These are phyloP conservation scores for Trichocomaceae sp. DNA, from an alignment of 2,329 filamentous ascomycete genomes.

Conservation along the genomic window DNA sequence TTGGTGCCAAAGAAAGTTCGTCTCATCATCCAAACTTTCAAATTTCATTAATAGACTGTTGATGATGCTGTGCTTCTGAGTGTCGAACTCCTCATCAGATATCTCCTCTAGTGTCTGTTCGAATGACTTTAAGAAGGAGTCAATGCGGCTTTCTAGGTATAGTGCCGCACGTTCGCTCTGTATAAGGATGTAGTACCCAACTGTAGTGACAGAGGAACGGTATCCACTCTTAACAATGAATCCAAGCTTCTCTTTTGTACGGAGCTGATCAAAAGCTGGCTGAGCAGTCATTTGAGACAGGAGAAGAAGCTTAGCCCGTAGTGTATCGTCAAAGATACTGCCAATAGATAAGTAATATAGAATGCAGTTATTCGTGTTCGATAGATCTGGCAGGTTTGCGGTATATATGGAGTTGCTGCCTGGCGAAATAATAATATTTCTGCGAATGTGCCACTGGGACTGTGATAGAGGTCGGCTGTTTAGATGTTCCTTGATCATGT, in stretches of 20 bases:
- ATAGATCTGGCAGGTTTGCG: constrained; percentile 72
- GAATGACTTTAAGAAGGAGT: constrained; percentile 69
- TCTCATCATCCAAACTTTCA: constrained; percentile 86
- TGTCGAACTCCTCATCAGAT: constrained; percentile 77
- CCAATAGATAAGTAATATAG: constrained; percentile 71
- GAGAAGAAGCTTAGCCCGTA: constrained; percentile 71
- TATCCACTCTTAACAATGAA: constrained; percentile 89
- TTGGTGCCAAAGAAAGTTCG: constrained; percentile 73
- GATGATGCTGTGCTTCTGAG: constrained; percentile 82
- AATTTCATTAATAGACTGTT: constrained; percentile 85
- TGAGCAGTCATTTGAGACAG: constrained; percentile 88
- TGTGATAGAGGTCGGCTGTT: constrained; percentile 68
- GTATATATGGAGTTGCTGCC: constrained; percentile 74
- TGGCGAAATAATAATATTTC: constrained; percentile 69
- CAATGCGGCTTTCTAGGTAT: constrained; percentile 82
- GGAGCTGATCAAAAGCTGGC: constrained; percentile 85
- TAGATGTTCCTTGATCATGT: constrained; percentile 71
- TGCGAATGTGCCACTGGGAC: constrained; percentile 70
- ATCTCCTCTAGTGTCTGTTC: constrained; percentile 63
- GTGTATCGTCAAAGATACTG: constrained; percentile 58
- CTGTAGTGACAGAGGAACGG: constrained; percentile 63
- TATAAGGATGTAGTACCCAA: constrained; percentile 82
- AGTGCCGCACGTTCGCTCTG: constrained; percentile 82
- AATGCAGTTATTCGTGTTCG: constrained; percentile 82
- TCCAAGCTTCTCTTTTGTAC: constrained; percentile 94